These are phyloP conservation scores for Porcisia hertigi DNA, from an alignment of 208 protist species.

Conservation along the genomic window DNA sequence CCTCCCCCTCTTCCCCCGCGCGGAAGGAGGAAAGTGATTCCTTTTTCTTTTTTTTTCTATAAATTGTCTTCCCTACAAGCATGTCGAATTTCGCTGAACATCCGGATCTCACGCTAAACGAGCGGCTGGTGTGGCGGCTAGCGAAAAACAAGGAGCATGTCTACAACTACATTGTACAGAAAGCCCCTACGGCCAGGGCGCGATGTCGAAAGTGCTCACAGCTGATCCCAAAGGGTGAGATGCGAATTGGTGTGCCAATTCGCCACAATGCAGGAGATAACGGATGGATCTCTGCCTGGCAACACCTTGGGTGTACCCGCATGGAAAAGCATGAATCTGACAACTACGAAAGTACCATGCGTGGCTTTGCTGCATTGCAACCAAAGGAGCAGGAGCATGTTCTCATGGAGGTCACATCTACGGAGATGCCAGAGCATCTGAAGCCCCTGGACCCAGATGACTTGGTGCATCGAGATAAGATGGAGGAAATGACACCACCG, in stretches of 20 bases:
- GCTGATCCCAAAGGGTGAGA: constrained; percentile 70
- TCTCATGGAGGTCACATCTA: constrained; percentile 54
- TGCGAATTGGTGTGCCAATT: constrained; percentile 85
- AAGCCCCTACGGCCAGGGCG: constrained; percentile 66
- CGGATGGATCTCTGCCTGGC: constrained; percentile 90
- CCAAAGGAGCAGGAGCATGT: constrained; percentile 56
- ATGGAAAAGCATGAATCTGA: constrained; percentile 38
- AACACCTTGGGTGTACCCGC: constrained; percentile 80
- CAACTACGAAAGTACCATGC: constrained; percentile 34
- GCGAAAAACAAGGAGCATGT: constrained; percentile 45
- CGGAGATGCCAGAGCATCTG: constrained; percentile 61
- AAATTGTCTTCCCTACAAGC: neutral
- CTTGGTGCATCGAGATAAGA: constrained; percentile 56
- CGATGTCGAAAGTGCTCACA: constrained; percentile 89
- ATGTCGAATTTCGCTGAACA: constrained; percentile 65
- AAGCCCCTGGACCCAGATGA: constrained; percentile 86
- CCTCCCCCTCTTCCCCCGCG: neutral
- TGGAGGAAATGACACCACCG: constrained; percentile 55
- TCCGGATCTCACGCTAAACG: constrained; percentile 68
- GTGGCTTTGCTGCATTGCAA: constrained; percentile 53
- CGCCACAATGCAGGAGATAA: constrained; percentile 77
- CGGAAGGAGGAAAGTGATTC: neutral
- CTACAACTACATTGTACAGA: constrained; percentile 69
- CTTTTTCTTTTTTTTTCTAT: neutral
- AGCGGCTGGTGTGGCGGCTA: constrained; percentile 61